phyloP scores from a whole-genome alignment of 2,329 filamentous ascomycete genomes.

The Exophiala calicioides region DNA sequence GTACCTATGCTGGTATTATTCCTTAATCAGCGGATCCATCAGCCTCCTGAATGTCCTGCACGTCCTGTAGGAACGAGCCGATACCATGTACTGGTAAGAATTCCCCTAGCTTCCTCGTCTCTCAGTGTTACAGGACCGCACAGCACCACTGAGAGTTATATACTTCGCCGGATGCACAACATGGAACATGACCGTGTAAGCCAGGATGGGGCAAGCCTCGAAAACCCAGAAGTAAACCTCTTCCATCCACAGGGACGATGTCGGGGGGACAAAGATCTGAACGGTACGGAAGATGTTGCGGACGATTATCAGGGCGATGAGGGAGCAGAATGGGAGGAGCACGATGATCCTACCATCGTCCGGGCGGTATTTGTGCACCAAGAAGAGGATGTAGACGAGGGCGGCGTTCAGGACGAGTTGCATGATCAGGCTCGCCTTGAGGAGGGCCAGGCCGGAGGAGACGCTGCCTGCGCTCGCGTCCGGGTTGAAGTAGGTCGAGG shows the following conservation, averaged over 20 bases:
- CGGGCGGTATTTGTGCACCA: neutral
- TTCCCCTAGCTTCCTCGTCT: too few species aligned
- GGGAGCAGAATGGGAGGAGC: neutral
- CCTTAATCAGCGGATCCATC: too few species aligned
- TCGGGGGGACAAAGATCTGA: slow-evolving; percentile 21
- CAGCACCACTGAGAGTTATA: neutral
- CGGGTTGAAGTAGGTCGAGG: slow-evolving; percentile 17
- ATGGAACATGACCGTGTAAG: slow-evolving; percentile 16
- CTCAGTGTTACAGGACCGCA: neutral
- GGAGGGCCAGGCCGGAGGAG: slow-evolving; percentile 10
- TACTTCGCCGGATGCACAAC: slow-evolving; percentile 11
- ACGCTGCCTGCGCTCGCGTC: slow-evolving; percentile 1
- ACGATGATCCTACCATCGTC: neutral
- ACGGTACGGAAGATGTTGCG: slow-evolving; percentile 20
- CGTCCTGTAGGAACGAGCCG: too few species aligned
- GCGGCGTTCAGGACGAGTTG: slow-evolving; percentile 13
- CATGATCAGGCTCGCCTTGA: slow-evolving; percentile 20
- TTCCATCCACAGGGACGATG: slow-evolving; percentile 11
- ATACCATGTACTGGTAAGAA: too few species aligned
- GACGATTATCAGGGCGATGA: slow-evolving; percentile 8
- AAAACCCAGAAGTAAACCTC: slow-evolving; percentile 26
- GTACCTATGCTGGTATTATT: too few species aligned
- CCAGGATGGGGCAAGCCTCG: slow-evolving; percentile 15
- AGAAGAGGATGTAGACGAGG: slow-evolving; percentile 3
- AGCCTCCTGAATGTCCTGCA: too few species aligned